These are phyloP conservation scores for Blattamonas nauphoetae DNA, from an alignment of 78 protist species.

Conservation along the genomic window DNA sequence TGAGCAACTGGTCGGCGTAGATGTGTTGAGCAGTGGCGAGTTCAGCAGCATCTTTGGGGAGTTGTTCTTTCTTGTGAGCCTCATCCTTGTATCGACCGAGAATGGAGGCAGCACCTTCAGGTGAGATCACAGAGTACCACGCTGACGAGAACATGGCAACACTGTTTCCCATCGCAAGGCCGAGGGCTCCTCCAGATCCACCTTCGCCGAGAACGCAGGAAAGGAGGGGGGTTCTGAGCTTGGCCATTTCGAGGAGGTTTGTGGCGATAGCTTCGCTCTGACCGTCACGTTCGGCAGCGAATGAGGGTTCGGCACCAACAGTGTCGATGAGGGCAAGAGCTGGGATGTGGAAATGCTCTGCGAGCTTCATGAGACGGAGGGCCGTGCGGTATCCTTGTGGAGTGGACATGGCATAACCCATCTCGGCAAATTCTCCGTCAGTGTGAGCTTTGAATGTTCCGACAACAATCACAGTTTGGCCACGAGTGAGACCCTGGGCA, in stretches of 20 bases:
- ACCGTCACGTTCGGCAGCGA: constrained; percentile 32
- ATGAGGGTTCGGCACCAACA: constrained; percentile 38
- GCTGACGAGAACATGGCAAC: constrained; percentile 25
- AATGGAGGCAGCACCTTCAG: constrained; percentile 46
- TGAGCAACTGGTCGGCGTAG: constrained; percentile 18
- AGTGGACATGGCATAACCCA: constrained; percentile 25
- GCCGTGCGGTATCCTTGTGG: constrained; percentile 39
- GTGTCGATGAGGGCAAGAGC: constrained; percentile 35
- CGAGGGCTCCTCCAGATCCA: constrained; percentile 44
- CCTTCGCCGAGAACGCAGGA: constrained; percentile 39
- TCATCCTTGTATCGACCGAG: constrained; percentile 29
- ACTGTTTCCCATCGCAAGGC: constrained; percentile 38
- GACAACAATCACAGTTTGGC: constrained; percentile 2
- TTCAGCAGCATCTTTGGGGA: constrained; percentile 18
- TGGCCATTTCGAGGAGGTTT: constrained; percentile 18
- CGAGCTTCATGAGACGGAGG: constrained; percentile 32
- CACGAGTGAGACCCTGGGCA: not conserved
- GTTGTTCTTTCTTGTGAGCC: not conserved
- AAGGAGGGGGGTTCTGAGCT: constrained; percentile 21
- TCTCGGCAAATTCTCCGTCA: not conserved
- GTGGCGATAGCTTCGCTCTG: constrained; percentile 36
- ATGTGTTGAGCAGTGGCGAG: constrained; percentile 22
- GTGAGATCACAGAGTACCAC: constrained; percentile 41
- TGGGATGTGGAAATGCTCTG: constrained; percentile 31
- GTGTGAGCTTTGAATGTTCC: constrained; percentile 38